phyloP scores from a whole-genome alignment of 805 yeast species.

The Komagataella populi region DNA sequence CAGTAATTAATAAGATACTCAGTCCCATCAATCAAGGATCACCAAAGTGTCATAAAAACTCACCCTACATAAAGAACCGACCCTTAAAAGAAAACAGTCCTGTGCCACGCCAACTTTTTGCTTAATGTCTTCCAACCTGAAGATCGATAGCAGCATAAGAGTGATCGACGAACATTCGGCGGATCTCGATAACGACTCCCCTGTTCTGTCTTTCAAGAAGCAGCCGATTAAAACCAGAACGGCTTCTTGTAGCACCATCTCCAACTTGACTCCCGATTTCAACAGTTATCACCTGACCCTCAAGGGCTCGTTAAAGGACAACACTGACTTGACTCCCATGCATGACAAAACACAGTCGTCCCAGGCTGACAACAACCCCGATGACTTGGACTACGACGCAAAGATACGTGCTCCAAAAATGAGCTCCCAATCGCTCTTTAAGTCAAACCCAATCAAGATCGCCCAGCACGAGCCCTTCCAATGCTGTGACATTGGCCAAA shows the following conservation, averaged over 20 bases:
- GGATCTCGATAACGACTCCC: not conserved
- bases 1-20: not conserved
- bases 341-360: not conserved
- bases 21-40: not conserved
- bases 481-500: constrained; percentile 1
- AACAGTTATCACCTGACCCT: not conserved
- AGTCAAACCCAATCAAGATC: constrained; percentile 4
- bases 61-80: not conserved
- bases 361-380: not conserved
- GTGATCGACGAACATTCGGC: not conserved
- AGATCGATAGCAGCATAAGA: not conserved
- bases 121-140: not conserved
- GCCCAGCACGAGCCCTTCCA: constrained; percentile 6
- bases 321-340: not conserved
- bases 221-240: constrained; percentile 2
- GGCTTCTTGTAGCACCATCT: constrained; percentile 3
- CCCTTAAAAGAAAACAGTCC: not conserved
- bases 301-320: not conserved
- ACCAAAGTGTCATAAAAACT: not conserved
- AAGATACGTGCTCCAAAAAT: constrained; percentile 42
- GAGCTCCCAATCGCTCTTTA: constrained; percentile 18
- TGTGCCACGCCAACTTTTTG: not conserved
- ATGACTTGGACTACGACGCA: constrained; percentile 28
- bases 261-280: constrained; percentile 1
- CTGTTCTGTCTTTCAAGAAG: constrained; percentile 7